phyloP scores from a whole-genome alignment of 169 alveolate genomes.

The Plasmodium knowlesi region DNA sequence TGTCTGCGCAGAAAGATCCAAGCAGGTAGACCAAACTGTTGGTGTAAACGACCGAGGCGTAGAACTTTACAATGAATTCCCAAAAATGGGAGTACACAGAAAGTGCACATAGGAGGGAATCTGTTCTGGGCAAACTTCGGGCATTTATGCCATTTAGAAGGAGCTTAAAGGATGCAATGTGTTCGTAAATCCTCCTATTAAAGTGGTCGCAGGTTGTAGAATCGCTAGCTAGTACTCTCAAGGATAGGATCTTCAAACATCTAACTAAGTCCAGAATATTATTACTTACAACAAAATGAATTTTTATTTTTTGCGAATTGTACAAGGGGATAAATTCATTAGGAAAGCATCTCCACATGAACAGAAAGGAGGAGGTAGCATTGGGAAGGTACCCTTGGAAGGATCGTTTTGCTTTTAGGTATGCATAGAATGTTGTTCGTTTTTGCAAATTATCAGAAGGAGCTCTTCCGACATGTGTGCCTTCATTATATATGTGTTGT shows the following conservation, averaged over 20 bases:
- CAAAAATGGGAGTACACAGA: neutral
- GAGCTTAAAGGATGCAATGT: neutral
- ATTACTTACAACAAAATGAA: neutral
- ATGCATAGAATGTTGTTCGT: neutral
- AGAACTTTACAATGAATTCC: constrained; percentile 15
- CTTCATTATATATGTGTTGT: neutral
- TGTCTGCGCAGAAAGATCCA: neutral
- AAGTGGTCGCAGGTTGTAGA: neutral
- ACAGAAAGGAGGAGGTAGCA: neutral
- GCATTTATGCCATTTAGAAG: neutral
- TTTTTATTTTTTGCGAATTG: neutral
- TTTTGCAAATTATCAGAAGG: neutral
- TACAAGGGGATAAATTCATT: neutral
- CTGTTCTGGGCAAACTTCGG: neutral
- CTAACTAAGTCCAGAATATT: neutral
- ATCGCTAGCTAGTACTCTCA: neutral
- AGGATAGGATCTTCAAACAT: neutral
- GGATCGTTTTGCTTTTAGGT: neutral
- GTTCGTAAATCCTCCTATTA: constrained; percentile 5
- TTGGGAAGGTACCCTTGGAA: neutral
- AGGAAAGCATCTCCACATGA: neutral
- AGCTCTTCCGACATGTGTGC: neutral
- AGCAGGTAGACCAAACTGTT: constrained; percentile 15
- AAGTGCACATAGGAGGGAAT: neutral
- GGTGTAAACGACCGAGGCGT: constrained; percentile 13